phyloP scores from a whole-genome alignment of 306 rosid species.

The Rosa rugosa region DNA sequence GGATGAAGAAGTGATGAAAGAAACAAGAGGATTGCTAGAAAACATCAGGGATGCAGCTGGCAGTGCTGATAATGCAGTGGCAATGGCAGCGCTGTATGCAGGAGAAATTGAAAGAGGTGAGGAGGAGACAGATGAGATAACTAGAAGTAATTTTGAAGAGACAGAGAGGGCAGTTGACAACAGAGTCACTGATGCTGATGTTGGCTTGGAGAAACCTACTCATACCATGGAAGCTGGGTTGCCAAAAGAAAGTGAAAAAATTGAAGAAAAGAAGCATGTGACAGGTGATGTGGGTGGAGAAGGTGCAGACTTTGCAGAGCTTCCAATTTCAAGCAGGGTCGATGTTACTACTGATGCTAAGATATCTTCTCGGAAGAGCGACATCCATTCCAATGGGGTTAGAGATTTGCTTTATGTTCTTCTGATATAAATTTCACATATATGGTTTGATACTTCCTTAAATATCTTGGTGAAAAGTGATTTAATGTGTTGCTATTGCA shows the following conservation, averaged over 20 bases:
- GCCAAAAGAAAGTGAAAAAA: background rate
- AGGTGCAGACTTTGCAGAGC: conserved; percentile 32
- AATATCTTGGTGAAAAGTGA: background rate
- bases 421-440: conserved; percentile 1
- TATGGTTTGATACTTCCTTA: background rate
- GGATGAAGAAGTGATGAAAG: conserved; percentile 40
- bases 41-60: conserved; percentile 48
- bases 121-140: conserved; percentile 12
- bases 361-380: conserved; percentile 27
- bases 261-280: background rate
- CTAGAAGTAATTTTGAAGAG: conserved; percentile 18
- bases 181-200: background rate
- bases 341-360: conserved; percentile 29
- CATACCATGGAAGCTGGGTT: background rate
- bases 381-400: conserved; percentile 46
- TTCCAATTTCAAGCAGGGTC: conserved; percentile 30
- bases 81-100: background rate
- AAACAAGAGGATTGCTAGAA: conserved; percentile 42
- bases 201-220: background rate
- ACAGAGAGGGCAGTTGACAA: background rate
- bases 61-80: conserved; percentile 23
- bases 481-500: background rate
- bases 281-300: background rate
- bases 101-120: conserved; percentile 6
- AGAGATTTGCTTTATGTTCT: conserved; percentile 5